A percentile compares a stretch with the other conserved stretches of the same genome.
Conservation (phyloP, 2,329 filamentous ascomycete genomes). For the Gyromitra esculenta region DNA sequence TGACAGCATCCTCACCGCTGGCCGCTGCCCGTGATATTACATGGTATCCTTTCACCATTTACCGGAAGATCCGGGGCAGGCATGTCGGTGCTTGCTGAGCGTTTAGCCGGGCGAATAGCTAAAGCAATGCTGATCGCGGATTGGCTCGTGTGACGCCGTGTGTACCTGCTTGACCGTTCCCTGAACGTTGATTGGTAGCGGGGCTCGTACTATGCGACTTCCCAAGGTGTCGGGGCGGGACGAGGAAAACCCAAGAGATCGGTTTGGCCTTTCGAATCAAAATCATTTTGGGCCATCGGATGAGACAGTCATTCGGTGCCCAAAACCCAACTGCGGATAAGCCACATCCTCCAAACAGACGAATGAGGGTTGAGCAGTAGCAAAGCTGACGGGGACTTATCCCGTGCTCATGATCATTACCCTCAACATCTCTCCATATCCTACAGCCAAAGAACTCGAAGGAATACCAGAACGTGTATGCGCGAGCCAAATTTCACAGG, state of each 20-base stretch:
- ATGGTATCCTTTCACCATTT: neutral
- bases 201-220: neutral
- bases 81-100: neutral
- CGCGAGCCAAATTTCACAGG: neutral
- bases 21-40: neutral
- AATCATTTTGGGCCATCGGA: conserved; percentile 9
- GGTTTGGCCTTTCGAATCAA: conserved; percentile 35
- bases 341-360: conserved; percentile 1
- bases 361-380: neutral
- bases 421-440: neutral
- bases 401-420: conserved; percentile 13
- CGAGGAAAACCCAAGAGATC: conserved; percentile 38
- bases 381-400: neutral
- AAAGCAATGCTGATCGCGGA: neutral
- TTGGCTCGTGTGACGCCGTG: conserved; percentile 38
- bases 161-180: conserved; percentile 36
- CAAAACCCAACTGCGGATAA: conserved; percentile 1
- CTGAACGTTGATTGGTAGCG: conserved; percentile 28
- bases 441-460: neutral
- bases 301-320: conserved; percentile 15
- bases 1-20: neutral
- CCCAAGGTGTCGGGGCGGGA: conserved; percentile 44
- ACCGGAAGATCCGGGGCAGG: conserved; percentile 18
- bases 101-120: conserved; percentile 18
- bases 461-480: neutral